Percentiles rank a stretch among this genome's conserved stretches.
Evolutionary conservation across 768 basidiomycete genomes (phyloP).

Genomic region (Amanita phalloides): DNA sequence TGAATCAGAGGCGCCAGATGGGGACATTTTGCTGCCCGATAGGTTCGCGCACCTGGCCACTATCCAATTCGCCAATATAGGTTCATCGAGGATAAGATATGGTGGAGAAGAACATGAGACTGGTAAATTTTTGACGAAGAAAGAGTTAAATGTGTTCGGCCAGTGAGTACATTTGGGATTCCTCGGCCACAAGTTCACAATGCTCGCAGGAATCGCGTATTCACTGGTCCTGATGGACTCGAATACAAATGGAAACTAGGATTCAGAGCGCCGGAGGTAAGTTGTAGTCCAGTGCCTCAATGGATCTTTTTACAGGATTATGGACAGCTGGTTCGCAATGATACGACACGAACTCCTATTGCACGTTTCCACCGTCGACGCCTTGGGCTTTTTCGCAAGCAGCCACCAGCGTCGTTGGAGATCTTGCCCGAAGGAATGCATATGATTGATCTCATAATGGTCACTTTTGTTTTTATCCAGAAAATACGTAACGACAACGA

Average conservation of each 20-base stretch:
- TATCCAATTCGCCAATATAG: slow-evolving; percentile 10
- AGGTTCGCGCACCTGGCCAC: slow-evolving; percentile 7
- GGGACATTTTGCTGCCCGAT: slow-evolving; percentile 2
- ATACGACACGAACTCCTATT: slow-evolving; percentile 8
- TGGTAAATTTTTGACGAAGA: slow-evolving; percentile 11
- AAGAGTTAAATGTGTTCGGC: slow-evolving; percentile 6
- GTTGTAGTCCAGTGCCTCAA: neutral
- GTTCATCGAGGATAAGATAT: slow-evolving; percentile 4
- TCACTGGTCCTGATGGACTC: slow-evolving; percentile 20
- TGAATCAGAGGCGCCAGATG: neutral
- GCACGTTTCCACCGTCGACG: slow-evolving; percentile 10
- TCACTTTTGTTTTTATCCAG: slow-evolving; percentile 21
- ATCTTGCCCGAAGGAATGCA: slow-evolving; percentile 14
- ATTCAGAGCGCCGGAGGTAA: slow-evolving; percentile 11
- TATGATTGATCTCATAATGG: slow-evolving; percentile 19
- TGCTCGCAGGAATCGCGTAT: slow-evolving; percentile 18
- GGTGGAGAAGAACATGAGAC: neutral
- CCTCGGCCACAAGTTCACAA: neutral
- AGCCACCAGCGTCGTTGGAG: slow-evolving; percentile 15
- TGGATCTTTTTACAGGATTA: neutral
- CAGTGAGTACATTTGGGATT: slow-evolving; percentile 8
- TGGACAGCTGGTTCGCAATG: neutral
- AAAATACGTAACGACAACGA: slow-evolving; percentile 17
- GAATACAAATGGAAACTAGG: slow-evolving; percentile 23
- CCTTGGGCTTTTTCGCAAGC: slow-evolving; percentile 6